Evolutionary conservation across 208 protist species (phyloP), one percentile per base, ranked within the genome.

Genomic region (Trypanosomatidae sp.): DNA sequence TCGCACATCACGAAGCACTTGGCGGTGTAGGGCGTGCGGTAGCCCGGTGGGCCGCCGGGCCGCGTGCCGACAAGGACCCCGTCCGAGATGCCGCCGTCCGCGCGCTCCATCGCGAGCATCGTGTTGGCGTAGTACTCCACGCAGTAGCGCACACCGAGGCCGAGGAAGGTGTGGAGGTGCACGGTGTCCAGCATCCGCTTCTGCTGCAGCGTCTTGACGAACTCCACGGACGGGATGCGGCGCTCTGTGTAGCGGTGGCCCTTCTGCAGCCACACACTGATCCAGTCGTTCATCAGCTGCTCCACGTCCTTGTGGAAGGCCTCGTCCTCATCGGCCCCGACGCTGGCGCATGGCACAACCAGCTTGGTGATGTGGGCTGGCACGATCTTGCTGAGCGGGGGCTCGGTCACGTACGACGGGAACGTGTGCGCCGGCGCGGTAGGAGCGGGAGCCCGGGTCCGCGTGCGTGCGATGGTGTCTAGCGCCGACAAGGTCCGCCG

Each of bases 111-210:
- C 79, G 88, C 83, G 28, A 96, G 80, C 69, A 88, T 76, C 53
- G 62, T 81, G 49, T 83, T 94, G 47, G 88, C 84, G 86, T 96
- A 98, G 79, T 96, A 86, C 73, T 98, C 95, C 19, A 99, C 89
- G 66, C 90, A 91, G 30, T 96, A 84, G 44, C 95, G 91, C 17
- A 97, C 83, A 58, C 81, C 84, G 33, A 94, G 76, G 49, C 84
- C 75, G 74, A 98, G 86, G 80, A 98, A 98, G 39, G 76, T 85
- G 44, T 84, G 70, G 53, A 97, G 78, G 76, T 93, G 86, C 17
- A 79, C 56, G 62, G 83, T 93, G 67, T 95, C 94, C 36, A 99
- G 83, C 73, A 97, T 88, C 58, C 87, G 83, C 47, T 91, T 69
- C 59, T 88, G 76, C 79, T 97, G 93, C 58, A 98, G 79, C 59